Base-by-base conservation (phyloP, 139 green algal genomes). In the Picochlorum sp. region DNA sequence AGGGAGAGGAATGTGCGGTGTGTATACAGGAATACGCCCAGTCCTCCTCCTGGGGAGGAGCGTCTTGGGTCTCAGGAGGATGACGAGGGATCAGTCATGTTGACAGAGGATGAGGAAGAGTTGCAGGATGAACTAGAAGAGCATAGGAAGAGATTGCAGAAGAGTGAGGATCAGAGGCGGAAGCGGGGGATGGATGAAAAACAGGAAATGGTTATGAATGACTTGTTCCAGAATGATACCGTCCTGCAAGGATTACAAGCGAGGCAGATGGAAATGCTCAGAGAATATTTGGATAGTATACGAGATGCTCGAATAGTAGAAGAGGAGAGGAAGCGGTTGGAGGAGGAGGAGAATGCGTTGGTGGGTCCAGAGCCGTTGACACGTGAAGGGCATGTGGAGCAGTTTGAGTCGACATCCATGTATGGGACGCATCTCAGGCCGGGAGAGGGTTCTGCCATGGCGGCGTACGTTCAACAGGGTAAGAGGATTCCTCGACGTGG, bases 401-500 rank as follows among this genome's bases (percentile, higher is more conserved):
- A 54, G n/a, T n/a, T 20, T 54, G 47, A 54, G 16, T 41, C 34
- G 8, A 46, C 61, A 21, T 75, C 71, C 15, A 75, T 83, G 65
- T 89, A 83, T 38, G 83, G 85, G 24, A 78, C 74, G 2, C 75
- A 80, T 51, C 62, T 91, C 61, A 74, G 73, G 45, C 85, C 85
- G n/a, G 84, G 82, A 18, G 84, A 90, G 74, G 84, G 81, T 15
- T 52, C 49, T 18, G 87, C 87, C 32, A 98, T 98, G 87, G 88
- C 92, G 28, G 83, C 85, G 38, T 98, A 88, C 68, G 90, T 97
- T 44, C 80, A 90, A 57, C 82, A 75, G 41, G 92, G 92, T 64
- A 88, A 97, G 78, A 87, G 92, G 68, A 98, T 98, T 64, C 92
- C 92, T 4, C 83, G 92, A 15, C 83, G 93, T 73, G 93, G 93